phyloP scores from a whole-genome alignment of 257 asterid species.

The Ophiorrhiza pumila region DNA sequence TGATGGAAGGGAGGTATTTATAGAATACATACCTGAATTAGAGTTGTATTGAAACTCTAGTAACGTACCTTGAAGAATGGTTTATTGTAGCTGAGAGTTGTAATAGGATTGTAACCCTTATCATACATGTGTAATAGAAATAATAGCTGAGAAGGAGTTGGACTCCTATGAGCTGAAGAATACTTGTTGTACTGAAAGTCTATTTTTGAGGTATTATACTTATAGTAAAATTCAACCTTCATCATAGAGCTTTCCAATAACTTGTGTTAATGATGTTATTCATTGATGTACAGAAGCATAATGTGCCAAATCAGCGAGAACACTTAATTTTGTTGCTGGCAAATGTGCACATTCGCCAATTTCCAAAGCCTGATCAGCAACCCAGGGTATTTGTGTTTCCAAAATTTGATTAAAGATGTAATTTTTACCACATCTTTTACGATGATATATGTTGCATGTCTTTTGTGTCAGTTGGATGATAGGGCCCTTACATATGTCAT shows the following conservation, averaged over 20 bases:
- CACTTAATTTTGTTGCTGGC: conserved; percentile 93
- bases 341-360: conserved; percentile 88
- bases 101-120: too few species aligned
- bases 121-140: too few species aligned
- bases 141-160: too few species aligned
- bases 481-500: conserved; percentile 84
- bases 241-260: background rate
- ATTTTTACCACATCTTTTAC: background rate
- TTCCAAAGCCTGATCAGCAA: conserved; percentile 89
- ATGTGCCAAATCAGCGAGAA: conserved; percentile 88
- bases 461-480: conserved; percentile 68
- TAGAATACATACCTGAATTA: too few species aligned
- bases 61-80: too few species aligned
- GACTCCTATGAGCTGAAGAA: too few species aligned
- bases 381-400: conserved; percentile 59
- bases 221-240: too few species aligned
- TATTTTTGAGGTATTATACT: too few species aligned
- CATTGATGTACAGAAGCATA: conserved; percentile 70
- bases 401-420: conserved; percentile 13
- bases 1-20: too few species aligned
- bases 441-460: conserved; percentile 2
- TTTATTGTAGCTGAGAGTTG: too few species aligned
- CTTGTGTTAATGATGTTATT: background rate
- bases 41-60: too few species aligned
- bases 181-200: too few species aligned